Evolutionary conservation across 331 rosid genomes (phyloP), one percentile per base, ranked within the genome.

Genomic region (Spiraea crenata): DNA sequence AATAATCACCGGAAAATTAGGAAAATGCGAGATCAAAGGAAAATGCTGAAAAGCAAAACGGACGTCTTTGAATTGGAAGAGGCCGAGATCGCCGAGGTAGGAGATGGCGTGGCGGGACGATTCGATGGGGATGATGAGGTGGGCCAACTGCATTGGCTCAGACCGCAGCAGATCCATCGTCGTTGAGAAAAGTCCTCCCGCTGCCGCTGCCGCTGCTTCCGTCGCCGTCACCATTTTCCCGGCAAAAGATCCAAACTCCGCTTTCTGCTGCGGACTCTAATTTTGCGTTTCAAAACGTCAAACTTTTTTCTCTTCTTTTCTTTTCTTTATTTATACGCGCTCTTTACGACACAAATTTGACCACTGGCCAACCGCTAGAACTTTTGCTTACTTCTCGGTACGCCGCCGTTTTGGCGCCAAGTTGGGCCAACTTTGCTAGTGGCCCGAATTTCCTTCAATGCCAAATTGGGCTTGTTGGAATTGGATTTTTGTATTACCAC

Each of bases 121-220:
- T 72, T 92, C 98, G 45, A 82, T 80, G 51, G 96, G 96, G 81
- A 92, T 88, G 73, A 92, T 88, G 70, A 88, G 85, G 61, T 90
- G 98, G 80, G 51, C 93, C 20, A 92, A 67, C 41, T 88, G 96
- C 98, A 90, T 92, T 49, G 93, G 88, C 85, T 90, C 96, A 67
- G 98, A 92, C 8, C 93, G 93, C 25, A 92, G 82, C 66, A 90
- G 84, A 88, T 90, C 92, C 98, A 90, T 88, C 65, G 74, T 67
- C 35, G 79, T 79, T 51, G 47, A 47, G 40, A 72, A 19, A 8
- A 69, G 69, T 69, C 74, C 57, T 45, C 54, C 50, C 39, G 50
- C 63, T 57, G 16, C 76, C 9, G 63, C 76, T 64, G 5, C 50
- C 39, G 50, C 63, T 57, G 16, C 76, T 12, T 67, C 76, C 67